Evolutionary conservation across 495 filamentous ascomycete species (phyloP).

Genomic region (Talaromyces proteolyticus): DNA sequence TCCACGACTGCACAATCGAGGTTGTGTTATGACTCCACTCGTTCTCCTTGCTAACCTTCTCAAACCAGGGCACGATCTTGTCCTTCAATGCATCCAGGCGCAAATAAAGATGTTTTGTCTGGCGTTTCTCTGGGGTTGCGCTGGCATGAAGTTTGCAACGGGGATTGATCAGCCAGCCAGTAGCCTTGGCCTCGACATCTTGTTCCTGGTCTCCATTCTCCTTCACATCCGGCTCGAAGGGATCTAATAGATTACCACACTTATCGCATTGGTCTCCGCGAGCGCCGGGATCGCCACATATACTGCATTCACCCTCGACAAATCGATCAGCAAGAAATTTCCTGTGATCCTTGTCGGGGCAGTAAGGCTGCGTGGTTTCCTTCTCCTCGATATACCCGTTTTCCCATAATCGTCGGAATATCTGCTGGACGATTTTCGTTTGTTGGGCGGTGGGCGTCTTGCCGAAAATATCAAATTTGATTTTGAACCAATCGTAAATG

Average conservation of each 20-base stretch:
- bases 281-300: constrained; percentile 75
- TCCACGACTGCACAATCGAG: constrained; percentile 69
- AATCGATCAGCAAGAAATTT: constrained; percentile 90
- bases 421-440: constrained; percentile 79
- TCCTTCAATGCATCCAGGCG: constrained; percentile 73
- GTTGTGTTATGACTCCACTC: constrained; percentile 74
- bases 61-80: constrained; percentile 65
- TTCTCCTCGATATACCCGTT: constrained; percentile 82
- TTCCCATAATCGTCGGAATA: constrained; percentile 70
- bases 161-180: constrained; percentile 30
- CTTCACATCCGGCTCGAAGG: constrained; percentile 34
- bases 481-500: constrained; percentile 85
- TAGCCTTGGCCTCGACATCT: constrained; percentile 9
- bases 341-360: constrained; percentile 61
- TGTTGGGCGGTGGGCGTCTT: constrained; percentile 76
- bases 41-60: constrained; percentile 50
- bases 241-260: constrained; percentile 76
- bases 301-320: constrained; percentile 83
- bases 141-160: constrained; percentile 84
- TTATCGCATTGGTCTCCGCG: constrained; percentile 85
- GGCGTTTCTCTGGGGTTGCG: constrained; percentile 63
- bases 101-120: constrained; percentile 72
- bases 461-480: constrained; percentile 80
- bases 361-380: constrained; percentile 76
- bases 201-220: constrained; percentile 1